Percentiles rank a stretch among this genome's conserved stretches.
Conservation (phyloP, 768 basidiomycete species). For the Ramaria sp. region DNA sequence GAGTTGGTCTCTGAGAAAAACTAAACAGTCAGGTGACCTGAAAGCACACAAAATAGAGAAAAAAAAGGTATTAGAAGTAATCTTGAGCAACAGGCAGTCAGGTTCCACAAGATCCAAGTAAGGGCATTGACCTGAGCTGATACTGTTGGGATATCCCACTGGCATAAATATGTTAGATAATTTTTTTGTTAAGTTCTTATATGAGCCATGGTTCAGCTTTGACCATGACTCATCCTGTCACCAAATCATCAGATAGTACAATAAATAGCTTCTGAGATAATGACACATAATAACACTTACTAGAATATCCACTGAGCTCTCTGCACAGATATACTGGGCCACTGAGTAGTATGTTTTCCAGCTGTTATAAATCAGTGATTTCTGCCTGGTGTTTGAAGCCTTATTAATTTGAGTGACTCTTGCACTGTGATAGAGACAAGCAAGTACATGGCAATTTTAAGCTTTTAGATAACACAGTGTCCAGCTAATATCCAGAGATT, state of each 20-base stretch:
- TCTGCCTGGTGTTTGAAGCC: no score
- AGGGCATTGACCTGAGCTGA: conserved; percentile 41
- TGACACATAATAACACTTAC: background rate
- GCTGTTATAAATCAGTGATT: no score
- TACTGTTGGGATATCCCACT: conserved; percentile 48
- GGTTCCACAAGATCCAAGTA: conserved; percentile 14
- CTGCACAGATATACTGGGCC: background rate
- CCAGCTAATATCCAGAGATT: background rate
- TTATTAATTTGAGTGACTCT: no score
- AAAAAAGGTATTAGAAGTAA: conserved; percentile 2
- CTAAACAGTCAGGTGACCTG: background rate
- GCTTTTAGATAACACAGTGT: background rate
- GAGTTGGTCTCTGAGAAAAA: conserved; percentile 42
- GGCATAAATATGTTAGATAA: conserved; percentile 47
- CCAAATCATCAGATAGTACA: background rate
- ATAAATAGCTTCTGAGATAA: background rate
- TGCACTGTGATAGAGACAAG: no score
- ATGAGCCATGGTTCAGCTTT: background rate
- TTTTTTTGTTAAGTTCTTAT: conserved; percentile 19
- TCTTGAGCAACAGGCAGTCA: background rate
- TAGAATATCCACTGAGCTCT: background rate
- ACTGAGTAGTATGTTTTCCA: no score
- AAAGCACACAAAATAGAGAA: conserved; percentile 7
- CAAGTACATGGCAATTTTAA: background rate
- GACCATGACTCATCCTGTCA: background rate